A percentile compares a stretch with the other conserved stretches of the same genome.
phyloP scores from a whole-genome alignment of 306 rosid species.

The Prunus dulcis region DNA sequence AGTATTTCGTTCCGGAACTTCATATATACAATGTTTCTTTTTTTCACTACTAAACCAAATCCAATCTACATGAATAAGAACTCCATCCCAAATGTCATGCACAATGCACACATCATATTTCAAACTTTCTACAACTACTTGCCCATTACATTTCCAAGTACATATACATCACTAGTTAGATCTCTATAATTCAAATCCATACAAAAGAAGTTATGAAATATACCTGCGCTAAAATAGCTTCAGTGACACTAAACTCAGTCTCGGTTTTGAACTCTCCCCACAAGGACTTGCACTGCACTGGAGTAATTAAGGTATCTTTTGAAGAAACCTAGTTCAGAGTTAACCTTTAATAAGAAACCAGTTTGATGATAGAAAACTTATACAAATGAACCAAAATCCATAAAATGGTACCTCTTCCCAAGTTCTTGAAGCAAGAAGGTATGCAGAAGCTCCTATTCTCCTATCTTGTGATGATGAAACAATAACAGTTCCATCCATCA shows the following conservation, averaged over 20 bases:
- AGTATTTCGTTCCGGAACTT: neutral
- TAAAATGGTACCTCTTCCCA: constrained; percentile 79
- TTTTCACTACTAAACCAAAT: neutral
- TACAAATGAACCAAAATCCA: constrained; percentile 22
- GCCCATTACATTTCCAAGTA: neutral
- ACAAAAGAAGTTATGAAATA: neutral
- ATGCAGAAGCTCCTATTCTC: constrained; percentile 39
- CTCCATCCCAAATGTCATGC: neutral
- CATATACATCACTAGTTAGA: neutral
- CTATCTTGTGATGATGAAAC: constrained; percentile 41
- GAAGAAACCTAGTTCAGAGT: constrained; percentile 52
- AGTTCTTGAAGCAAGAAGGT: constrained; percentile 77
- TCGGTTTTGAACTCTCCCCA: constrained; percentile 87
- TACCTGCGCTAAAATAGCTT: constrained; percentile 89
- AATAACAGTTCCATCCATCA: constrained; percentile 47
- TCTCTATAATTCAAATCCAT: neutral
- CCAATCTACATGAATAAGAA: neutral
- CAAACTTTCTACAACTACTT: neutral
- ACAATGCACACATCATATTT: neutral
- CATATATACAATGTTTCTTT: neutral
- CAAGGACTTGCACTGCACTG: constrained; percentile 82
- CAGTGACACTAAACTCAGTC: constrained; percentile 68
- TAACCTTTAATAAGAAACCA: constrained; percentile 13
- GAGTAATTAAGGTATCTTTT: constrained; percentile 57
- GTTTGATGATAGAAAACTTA: constrained; percentile 14